Evolutionary conservation across 306 rosid genomes (phyloP), one percentile per base, ranked within the genome.

Genomic region (Mimosa pudica): DNA sequence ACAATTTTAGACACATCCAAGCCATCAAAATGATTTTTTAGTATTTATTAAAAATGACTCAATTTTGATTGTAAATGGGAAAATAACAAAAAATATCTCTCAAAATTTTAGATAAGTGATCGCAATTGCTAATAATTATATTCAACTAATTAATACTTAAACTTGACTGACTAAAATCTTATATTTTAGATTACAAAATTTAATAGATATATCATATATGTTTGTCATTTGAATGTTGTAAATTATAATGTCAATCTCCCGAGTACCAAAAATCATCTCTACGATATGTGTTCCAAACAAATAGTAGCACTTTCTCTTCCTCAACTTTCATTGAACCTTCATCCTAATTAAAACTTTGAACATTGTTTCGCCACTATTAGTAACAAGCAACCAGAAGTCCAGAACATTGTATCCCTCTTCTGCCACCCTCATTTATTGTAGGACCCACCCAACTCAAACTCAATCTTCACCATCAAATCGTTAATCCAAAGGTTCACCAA

Each of bases 401-500:
- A n/a, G n/a, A n/a, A n/a, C n/a, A n/a, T n/a, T n/a, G n/a, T 6
- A 18, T 10, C 64, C 36, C 67, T 61, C 72, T 74, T 61, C 77
- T 77, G 38, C 77, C 84, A 74, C 30, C 12, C 58, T n/a, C 55
- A 44, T 69, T 9, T 0, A 0, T 2, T 38, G 18, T 36, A 86
- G 82, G 79, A 33, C 82, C 81, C 70, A 38, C 6, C 70, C 71
- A 48, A 49, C 72, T 66, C 72, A 66, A 57, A 58, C 75, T 66
- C 72, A 66, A 73, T 76, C 70, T 67, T 68, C 82, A 73, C 65
- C 71, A 83, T 90, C 88, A 80, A 75, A 79, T 83, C 82, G 72
- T 73, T 62, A 66, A 71, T 89, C 88, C 77, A 58, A 86, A 81
- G 77, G 71, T 70, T 81, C 76, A 86, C 87, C 93, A 74, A 73